Evolutionary conservation across 306 rosid species (phyloP).

Genomic region (Arachis hypogaea): DNA sequence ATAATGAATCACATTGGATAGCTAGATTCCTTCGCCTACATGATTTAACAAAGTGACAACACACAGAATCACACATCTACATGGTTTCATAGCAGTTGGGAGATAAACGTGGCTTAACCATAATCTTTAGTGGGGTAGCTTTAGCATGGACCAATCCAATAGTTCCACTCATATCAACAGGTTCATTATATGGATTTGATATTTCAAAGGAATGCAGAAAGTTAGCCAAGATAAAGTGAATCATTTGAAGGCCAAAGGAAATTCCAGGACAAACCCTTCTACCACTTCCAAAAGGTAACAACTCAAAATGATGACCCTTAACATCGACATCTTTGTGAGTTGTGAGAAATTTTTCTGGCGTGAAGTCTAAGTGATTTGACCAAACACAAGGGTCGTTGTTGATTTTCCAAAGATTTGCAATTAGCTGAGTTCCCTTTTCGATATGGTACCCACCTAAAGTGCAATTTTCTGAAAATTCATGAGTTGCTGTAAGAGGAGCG

Average conservation of each 20-base stretch:
- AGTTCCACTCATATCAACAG: slow-evolving; percentile 30
- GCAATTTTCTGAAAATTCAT: slow-evolving; percentile 32
- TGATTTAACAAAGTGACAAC: not conserved
- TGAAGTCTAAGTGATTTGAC: slow-evolving; percentile 37
- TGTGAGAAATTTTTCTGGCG: slow-evolving; percentile 42
- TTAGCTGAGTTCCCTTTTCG: slow-evolving; percentile 34
- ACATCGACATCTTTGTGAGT: slow-evolving; percentile 38
- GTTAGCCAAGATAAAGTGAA: slow-evolving; percentile 36
- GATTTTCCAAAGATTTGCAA: slow-evolving; percentile 39
- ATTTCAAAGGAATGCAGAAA: slow-evolving; percentile 42
- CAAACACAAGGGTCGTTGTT: slow-evolving; percentile 39
- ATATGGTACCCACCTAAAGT: slow-evolving; percentile 33
- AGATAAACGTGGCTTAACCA: slow-evolving; percentile 37
- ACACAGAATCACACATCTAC: not conserved
- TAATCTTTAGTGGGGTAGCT: slow-evolving; percentile 41
- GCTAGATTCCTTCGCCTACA: no score
- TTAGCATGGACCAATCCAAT: slow-evolving; percentile 23
- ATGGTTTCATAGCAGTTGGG: slow-evolving; percentile 2
- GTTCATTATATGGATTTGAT: slow-evolving; percentile 5
- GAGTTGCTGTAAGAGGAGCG: slow-evolving; percentile 29
- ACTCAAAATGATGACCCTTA: slow-evolving; percentile 31
- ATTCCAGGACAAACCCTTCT: slow-evolving; percentile 42
- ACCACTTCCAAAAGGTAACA: slow-evolving; percentile 43
- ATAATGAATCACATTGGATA: no score
- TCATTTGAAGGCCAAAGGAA: slow-evolving; percentile 26